Conservation (phyloP, 306 rosid species). For the Alnus rubra region DNA sequence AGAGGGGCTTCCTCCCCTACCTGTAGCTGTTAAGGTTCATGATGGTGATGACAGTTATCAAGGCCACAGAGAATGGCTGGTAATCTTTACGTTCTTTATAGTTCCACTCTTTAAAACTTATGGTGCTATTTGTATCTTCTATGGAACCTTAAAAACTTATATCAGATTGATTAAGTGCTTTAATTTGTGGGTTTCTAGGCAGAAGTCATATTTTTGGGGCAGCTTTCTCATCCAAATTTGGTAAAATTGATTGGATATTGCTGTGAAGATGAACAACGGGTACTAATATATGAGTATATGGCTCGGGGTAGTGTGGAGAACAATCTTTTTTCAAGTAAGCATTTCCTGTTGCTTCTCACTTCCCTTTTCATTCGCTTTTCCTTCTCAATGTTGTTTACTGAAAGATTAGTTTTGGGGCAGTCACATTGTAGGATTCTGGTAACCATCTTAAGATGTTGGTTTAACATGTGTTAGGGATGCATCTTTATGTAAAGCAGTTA, state of each 20-base stretch:
- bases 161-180: slow-evolving; percentile 31
- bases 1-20: slow-evolving; percentile 57
- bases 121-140: slow-evolving; percentile 3
- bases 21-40: slow-evolving; percentile 98
- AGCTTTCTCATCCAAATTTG: slow-evolving; percentile 97
- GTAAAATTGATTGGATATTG: slow-evolving; percentile 94
- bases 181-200: slow-evolving; percentile 71
- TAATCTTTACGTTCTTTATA: slow-evolving; percentile 35
- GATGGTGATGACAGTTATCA: slow-evolving; percentile 93
- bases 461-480: neutral
- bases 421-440: slow-evolving; percentile 18
- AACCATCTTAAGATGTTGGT: slow-evolving; percentile 22
- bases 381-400: slow-evolving; percentile 21
- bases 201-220: slow-evolving; percentile 98
- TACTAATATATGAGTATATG: slow-evolving; percentile 91
- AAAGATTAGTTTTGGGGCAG: slow-evolving; percentile 5
- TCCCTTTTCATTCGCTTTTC: slow-evolving; percentile 17
- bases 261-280: slow-evolving; percentile 94
- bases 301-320: slow-evolving; percentile 91
- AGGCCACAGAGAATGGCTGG: slow-evolving; percentile 99
- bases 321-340: slow-evolving; percentile 87
- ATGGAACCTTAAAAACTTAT: neutral
- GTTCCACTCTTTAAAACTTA: slow-evolving; percentile 12
- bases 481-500: neutral
- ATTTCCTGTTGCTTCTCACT: too few relatives aligned